phyloP scores from a whole-genome alignment of 257 asterid genomes.

The Ocimum tenuiflorum region DNA sequence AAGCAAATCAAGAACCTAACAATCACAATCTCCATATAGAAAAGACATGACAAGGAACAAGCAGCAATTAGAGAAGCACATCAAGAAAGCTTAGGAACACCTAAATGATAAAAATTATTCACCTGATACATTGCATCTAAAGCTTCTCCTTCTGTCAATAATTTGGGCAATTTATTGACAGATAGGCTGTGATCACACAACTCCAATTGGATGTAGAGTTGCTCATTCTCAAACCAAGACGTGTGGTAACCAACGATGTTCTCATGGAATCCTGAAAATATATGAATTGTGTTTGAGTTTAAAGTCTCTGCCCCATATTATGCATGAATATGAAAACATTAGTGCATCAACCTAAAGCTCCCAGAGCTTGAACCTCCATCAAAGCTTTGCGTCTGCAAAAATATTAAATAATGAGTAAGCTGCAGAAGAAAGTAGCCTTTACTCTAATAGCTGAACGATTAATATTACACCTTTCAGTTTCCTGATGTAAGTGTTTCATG shows the following conservation, averaged over 20 bases:
- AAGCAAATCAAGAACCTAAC: not conserved
- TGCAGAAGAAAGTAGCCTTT: slow-evolving; percentile 3
- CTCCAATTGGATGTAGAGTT: slow-evolving; percentile 88
- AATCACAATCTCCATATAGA: not conserved
- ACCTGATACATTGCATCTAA: slow-evolving; percentile 83
- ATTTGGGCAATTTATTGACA: slow-evolving; percentile 27
- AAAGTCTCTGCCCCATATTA: not conserved
- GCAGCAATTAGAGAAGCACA: not conserved
- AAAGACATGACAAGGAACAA: not conserved
- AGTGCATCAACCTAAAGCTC: slow-evolving; percentile 63
- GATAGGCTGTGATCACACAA: slow-evolving; percentile 84
- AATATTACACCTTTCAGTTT: slow-evolving; percentile 58
- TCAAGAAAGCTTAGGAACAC: not conserved
- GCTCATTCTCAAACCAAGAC: slow-evolving; percentile 86
- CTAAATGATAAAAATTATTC: slow-evolving; percentile 8
- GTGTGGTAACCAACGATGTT: slow-evolving; percentile 72
- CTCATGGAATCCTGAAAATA: slow-evolving; percentile 67
- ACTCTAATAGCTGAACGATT: slow-evolving; percentile 1
- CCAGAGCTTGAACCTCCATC: slow-evolving; percentile 94
- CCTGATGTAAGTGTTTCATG: slow-evolving; percentile 59
- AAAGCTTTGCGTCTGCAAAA: slow-evolving; percentile 73
- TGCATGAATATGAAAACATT: not conserved
- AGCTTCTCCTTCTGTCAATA: slow-evolving; percentile 56
- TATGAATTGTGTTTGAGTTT: not conserved
- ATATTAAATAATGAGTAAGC: slow-evolving; percentile 8